Evolutionary conservation across 2,329 filamentous ascomycete species (phyloP), one percentile per base, ranked within the genome.

Genomic region (Aspergillus tanneri): DNA sequence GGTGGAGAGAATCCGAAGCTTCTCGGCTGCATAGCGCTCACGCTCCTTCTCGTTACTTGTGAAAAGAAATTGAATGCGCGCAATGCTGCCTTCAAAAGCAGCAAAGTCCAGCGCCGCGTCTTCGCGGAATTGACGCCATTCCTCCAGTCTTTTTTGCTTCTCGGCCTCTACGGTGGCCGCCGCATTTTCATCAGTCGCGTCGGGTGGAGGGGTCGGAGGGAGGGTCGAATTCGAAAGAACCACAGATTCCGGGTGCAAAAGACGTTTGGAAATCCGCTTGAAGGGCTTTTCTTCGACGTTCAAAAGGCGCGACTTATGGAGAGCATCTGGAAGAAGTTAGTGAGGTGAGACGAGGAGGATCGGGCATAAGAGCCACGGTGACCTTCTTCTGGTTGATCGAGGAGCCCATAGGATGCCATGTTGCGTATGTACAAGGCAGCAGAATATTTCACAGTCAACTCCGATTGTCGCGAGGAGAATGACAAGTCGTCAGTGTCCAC

Each of bases 241-340:
- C 23, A 89, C 77, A 16, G 85, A 82, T 45, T 83, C 82, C 12
- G 87, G 81, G 18, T 81, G 79, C 4, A 88, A 78, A 7, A 97
- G 81, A 24, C 88, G 86, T 71, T 90, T 90, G 18, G 88, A 88
- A 50, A 96, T 84, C 52, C 91, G 86, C 68, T 89, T 89, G 75
- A 95, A 96, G 0, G 90, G 90, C 49, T 90, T 90, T 65, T 95
- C 89, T 75, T 97, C 92, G 52, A 96, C 86, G 55, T 88, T 88
- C 28, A 96, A 81, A 3, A 96, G 86, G 34, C 92, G 88, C 23
- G 81, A 81, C 64, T 91, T 92, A 75, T 96, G 92, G 28, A 96
- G 84, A 55, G 90, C 85, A 68, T 90, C 86, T 84, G 60, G 34
- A 48, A 38, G 6, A 40, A 47, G 52, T 64, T 53, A 62, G 57